phyloP scores from a whole-genome alignment of 2,329 filamentous ascomycete genomes.

The Neonectria neomacrospora region DNA sequence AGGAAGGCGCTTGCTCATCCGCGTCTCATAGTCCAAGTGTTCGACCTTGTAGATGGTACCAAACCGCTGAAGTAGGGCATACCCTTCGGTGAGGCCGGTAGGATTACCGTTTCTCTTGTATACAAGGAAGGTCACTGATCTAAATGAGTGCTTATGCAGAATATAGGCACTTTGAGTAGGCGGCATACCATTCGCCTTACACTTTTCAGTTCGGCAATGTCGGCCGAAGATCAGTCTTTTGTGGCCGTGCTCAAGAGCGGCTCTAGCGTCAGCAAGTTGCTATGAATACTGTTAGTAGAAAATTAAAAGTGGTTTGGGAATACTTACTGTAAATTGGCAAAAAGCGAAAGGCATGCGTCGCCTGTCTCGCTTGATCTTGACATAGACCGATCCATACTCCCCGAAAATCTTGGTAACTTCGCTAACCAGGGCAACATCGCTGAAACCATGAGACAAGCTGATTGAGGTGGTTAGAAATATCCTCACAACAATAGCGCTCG shows the following conservation, averaged over 20 bases:
- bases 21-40: conserved; percentile 48
- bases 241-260: conserved; percentile 59
- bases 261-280: conserved; percentile 61
- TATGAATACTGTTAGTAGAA: conserved; percentile 47
- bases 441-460: conserved; percentile 63
- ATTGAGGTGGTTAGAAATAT: background rate
- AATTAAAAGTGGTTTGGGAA: background rate
- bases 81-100: conserved; percentile 58
- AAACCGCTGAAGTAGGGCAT: conserved; percentile 54
- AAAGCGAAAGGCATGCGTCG: conserved; percentile 72
- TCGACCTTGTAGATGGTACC: conserved; percentile 58
- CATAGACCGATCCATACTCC: conserved; percentile 66
- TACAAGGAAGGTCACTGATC: conserved; percentile 61
- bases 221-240: conserved; percentile 65
- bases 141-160: conserved; percentile 36
- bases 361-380: conserved; percentile 71
- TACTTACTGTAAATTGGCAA: conserved; percentile 69
- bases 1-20: conserved; percentile 49
- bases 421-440: conserved; percentile 62
- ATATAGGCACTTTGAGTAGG: background rate
- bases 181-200: conserved; percentile 66
- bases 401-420: conserved; percentile 65
- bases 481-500: background rate
- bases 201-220: conserved; percentile 68
- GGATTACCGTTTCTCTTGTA: conserved; percentile 49